Evolutionary conservation across 805 yeast genomes (phyloP).

Genomic region (Myxozyma neotropica): DNA sequence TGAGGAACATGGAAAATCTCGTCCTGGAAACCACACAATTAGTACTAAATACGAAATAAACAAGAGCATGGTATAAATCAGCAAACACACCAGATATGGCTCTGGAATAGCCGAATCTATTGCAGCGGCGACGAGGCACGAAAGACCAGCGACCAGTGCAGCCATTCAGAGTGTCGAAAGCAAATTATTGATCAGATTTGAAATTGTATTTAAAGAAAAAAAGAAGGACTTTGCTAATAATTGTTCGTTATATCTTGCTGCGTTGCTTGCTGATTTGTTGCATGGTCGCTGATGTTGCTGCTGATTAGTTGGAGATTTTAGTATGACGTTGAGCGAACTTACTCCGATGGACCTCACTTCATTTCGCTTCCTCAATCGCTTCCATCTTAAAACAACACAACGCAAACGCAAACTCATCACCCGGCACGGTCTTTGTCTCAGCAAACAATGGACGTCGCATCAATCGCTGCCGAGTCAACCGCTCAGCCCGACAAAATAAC

Average conservation of each 20-base stretch:
- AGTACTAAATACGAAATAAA: background rate
- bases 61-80: background rate
- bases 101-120: constrained; percentile 25
- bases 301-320: too few relatives aligned
- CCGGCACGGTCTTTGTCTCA: too few relatives aligned
- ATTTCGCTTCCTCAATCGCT: too few relatives aligned
- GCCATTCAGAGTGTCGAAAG: background rate
- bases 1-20: constrained; percentile 87
- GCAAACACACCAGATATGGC: constrained; percentile 34
- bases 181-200: too few relatives aligned
- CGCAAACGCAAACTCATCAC: too few relatives aligned
- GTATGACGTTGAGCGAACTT: too few relatives aligned
- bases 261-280: too few relatives aligned
- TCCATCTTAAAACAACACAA: background rate
- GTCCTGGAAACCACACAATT: constrained; percentile 58
- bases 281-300: too few relatives aligned
- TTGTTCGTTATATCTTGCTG: too few relatives aligned
- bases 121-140: constrained; percentile 9
- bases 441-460: constrained; percentile 11
- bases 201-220: too few relatives aligned
- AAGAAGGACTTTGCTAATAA: too few relatives aligned
- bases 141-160: constrained; percentile 1
- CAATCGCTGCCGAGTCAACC: constrained; percentile 1
- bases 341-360: too few relatives aligned
- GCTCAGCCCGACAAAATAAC: constrained; percentile 27